Evolutionary conservation across 2,329 filamentous ascomycete species (phyloP), one percentile per base, ranked within the genome.

Genomic region (Hymenoscyphus salicellus): DNA sequence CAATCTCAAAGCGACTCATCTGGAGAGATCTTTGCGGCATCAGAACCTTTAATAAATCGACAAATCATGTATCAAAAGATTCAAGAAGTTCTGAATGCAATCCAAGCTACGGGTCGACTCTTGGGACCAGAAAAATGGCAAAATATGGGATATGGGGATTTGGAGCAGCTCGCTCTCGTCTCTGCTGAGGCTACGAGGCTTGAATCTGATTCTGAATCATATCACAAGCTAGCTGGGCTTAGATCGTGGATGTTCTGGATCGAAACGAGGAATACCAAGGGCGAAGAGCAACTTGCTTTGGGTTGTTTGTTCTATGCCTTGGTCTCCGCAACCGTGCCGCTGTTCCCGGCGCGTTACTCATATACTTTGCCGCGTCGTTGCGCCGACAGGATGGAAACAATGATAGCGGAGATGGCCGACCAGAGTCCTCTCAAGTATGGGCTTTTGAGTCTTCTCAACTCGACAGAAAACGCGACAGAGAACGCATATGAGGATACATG

Each of bases 181-280:
- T 57, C 65, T 17, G 33, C 55, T 14, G 38, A n/a, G 14, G 63
- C 65, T 1, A 38, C 68, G 8, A 52, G 33, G 14, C 56, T 63
- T 1, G 20, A 56, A 17, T 59, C 57, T 20, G 63, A 65, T 11
- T 23, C 14, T 28, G 67, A 65, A 26, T 38, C 55, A 10, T 70
- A 63, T 56, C 63, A 69, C 26, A 46, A 61, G 43, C 59, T 69
- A 1, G 58, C 65, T 28, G 64, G 63, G 63, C 55, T 70, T 2
- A 60, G 69, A 7, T 68, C 64, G 4, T 70, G 67, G 67, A 62
- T 70, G 58, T 70, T 69, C 59, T 70, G 69, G 69, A 66, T 68
- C 32, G 68, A 70, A 32, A 16, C 67, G 46, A 55, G 68, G 11
- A 26, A 28, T 0, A 41, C 58, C 49, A 56, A 30, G 17, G 17